Evolutionary conservation across 2,329 filamentous ascomycete genomes (phyloP).

Genomic region (Neopestalotiopsis sp.): DNA sequence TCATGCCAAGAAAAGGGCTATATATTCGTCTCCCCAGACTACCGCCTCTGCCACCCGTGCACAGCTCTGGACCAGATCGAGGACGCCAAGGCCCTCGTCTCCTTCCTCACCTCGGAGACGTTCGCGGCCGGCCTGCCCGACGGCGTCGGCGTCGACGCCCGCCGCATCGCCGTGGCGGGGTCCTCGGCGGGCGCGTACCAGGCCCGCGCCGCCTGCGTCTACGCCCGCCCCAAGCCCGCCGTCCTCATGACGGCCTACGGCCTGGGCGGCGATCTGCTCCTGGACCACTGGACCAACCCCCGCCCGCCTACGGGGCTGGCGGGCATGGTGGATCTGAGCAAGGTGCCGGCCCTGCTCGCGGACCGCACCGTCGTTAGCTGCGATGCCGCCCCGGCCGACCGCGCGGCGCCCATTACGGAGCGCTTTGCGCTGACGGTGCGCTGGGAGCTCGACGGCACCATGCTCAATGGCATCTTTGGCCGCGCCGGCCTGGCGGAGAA

Average conservation of each 20-base stretch:
- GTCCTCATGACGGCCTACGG: constrained; percentile 14
- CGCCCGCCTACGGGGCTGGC: constrained; percentile 1
- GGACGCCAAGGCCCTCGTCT: constrained; percentile 10
- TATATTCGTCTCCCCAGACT: constrained; percentile 15
- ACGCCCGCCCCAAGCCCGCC: not conserved
- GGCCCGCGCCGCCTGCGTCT: constrained; percentile 13
- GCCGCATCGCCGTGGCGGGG: constrained; percentile 10
- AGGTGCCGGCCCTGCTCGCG: constrained; percentile 7
- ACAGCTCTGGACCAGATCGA: constrained; percentile 12
- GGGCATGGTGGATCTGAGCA: not conserved
- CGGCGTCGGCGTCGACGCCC: not conserved
- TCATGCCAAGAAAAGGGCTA: constrained; percentile 10
- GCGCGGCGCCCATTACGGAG: not conserved
- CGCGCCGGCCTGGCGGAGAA: not conserved
- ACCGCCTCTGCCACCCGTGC: constrained; percentile 13
- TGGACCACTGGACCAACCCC: constrained; percentile 12
- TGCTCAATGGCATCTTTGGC: constrained; percentile 10
- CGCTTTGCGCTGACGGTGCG: constrained; percentile 13
- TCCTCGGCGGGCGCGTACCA: constrained; percentile 12
- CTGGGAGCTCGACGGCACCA: constrained; percentile 16
- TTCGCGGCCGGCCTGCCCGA: not conserved
- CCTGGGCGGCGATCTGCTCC: constrained; percentile 11
- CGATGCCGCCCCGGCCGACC: not conserved
- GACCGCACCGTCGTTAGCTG: constrained; percentile 10
- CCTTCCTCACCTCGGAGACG: not conserved